Evolutionary conservation across 768 basidiomycete genomes (phyloP).

Genomic region (Sarcomyxa edulis): DNA sequence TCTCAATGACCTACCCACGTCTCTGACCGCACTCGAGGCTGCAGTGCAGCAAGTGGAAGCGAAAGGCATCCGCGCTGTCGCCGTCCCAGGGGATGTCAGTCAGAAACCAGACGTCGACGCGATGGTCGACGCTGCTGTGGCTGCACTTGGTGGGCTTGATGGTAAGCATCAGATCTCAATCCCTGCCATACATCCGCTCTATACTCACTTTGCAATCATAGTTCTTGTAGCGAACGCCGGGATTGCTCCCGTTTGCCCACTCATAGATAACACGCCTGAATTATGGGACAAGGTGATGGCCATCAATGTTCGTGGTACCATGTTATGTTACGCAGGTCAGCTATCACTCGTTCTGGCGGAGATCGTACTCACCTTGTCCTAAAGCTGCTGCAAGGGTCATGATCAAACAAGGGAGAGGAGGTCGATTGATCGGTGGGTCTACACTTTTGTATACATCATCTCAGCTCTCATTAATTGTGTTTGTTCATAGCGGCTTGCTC

Average conservation of each 20-base stretch:
- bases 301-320: slow-evolving; percentile 14
- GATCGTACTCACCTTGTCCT: slow-evolving; percentile 56
- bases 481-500: too few relatives aligned
- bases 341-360: slow-evolving; percentile 43
- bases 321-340: slow-evolving; percentile 32
- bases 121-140: slow-evolving; percentile 18
- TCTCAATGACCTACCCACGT: slow-evolving; percentile 19
- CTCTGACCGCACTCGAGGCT: slow-evolving; percentile 13
- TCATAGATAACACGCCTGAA: slow-evolving; percentile 17
- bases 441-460: background rate
- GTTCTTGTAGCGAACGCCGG: slow-evolving; percentile 26
- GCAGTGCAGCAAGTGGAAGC: slow-evolving; percentile 19
- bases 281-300: slow-evolving; percentile 22
- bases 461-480: background rate
- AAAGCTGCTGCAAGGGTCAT: slow-evolving; percentile 59
- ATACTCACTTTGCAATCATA: background rate
- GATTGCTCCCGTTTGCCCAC: slow-evolving; percentile 9
- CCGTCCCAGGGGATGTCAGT: slow-evolving; percentile 18
- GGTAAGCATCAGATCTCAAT: slow-evolving; percentile 18
- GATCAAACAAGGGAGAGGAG: slow-evolving; percentile 47
- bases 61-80: slow-evolving; percentile 14
- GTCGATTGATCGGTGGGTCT: slow-evolving; percentile 50
- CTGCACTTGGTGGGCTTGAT: slow-evolving; percentile 18
- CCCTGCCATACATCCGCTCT: background rate
- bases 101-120: slow-evolving; percentile 21